phyloP scores from a whole-genome alignment of 1,139 yeast genomes.

The Protomyces inouyei region DNA sequence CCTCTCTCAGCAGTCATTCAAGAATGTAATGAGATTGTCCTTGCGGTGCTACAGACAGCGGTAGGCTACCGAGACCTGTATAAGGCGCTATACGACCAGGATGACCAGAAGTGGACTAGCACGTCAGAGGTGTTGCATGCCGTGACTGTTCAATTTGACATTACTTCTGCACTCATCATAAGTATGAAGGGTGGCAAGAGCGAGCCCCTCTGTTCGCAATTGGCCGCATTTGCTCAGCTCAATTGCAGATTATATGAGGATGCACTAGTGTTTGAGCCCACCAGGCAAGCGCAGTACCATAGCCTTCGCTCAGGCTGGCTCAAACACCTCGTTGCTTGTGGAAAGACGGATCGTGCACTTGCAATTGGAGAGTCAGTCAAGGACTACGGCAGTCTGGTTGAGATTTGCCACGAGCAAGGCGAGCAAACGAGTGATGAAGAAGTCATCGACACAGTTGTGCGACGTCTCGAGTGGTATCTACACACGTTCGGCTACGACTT shows the following conservation, averaged over 20 bases:
- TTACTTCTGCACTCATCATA: conserved; percentile 30
- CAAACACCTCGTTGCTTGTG: conserved; percentile 47
- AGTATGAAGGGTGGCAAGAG: conserved; percentile 9
- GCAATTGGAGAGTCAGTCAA: conserved; percentile 61
- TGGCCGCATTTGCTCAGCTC: conserved; percentile 37
- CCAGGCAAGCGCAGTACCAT: conserved; percentile 31
- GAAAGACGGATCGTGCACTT: conserved; percentile 52
- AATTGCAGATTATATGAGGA: conserved; percentile 38
- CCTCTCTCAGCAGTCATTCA: conserved; percentile 17
- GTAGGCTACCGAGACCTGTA: conserved; percentile 33
- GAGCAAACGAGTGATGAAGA: conserved; percentile 34
- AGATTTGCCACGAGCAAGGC: conserved; percentile 41
- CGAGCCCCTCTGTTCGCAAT: conserved; percentile 32
- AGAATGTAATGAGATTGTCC: conserved; percentile 37
- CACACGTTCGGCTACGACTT: conserved; percentile 62
- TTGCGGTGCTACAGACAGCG: conserved; percentile 36
- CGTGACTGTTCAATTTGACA: conserved; percentile 36
- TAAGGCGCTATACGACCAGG: conserved; percentile 8
- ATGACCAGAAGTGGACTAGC: conserved; percentile 38
- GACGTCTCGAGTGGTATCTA: conserved; percentile 53
- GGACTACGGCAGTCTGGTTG: conserved; percentile 63
- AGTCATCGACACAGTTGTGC: conserved; percentile 36
- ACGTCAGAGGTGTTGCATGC: conserved; percentile 34
- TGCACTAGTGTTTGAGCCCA: conserved; percentile 31
- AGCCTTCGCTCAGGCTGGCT: conserved; percentile 51